phyloP scores from a whole-genome alignment of 2,329 filamentous ascomycete genomes.

The Chlorencoelia australis region DNA sequence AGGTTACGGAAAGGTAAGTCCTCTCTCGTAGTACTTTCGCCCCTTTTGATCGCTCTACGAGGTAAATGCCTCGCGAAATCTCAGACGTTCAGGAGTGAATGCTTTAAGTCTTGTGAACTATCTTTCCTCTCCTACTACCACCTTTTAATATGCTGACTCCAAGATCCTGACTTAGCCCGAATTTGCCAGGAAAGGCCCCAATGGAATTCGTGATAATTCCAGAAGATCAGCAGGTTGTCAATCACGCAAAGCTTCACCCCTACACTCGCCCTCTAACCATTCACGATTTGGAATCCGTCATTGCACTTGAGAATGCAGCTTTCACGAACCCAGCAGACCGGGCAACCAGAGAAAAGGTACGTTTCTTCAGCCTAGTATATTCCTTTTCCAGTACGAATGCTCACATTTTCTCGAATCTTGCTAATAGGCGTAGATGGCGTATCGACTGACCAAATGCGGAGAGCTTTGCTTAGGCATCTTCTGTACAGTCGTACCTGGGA shows the following conservation, averaged over 20 bases:
- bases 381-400: too few species aligned
- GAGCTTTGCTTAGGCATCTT: conserved; percentile 75
- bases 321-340: conserved; percentile 41
- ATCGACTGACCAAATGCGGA: conserved; percentile 64
- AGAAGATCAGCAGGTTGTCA: conserved; percentile 15
- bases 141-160: too few species aligned
- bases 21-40: too few species aligned
- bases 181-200: too few species aligned
- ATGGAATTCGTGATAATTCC: conserved; percentile 20
- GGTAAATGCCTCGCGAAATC: too few species aligned
- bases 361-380: too few species aligned
- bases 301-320: conserved; percentile 44
- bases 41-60: too few species aligned
- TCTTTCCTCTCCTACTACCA: too few species aligned
- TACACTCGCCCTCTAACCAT: conserved; percentile 64
- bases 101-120: too few species aligned
- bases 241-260: conserved; percentile 46
- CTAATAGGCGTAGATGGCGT: conserved; percentile 43
- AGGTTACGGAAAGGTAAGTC: too few species aligned
- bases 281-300: conserved; percentile 51
- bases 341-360: conserved; percentile 44
- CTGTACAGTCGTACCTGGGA: conserved; percentile 46
- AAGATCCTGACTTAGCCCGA: too few species aligned
- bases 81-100: too few species aligned
- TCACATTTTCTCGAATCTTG: not conserved